Evolutionary conservation across 1,284 basidiomycete genomes (phyloP), one percentile per base, ranked within the genome.

Genomic region (Pyrrhoderma noxium): DNA sequence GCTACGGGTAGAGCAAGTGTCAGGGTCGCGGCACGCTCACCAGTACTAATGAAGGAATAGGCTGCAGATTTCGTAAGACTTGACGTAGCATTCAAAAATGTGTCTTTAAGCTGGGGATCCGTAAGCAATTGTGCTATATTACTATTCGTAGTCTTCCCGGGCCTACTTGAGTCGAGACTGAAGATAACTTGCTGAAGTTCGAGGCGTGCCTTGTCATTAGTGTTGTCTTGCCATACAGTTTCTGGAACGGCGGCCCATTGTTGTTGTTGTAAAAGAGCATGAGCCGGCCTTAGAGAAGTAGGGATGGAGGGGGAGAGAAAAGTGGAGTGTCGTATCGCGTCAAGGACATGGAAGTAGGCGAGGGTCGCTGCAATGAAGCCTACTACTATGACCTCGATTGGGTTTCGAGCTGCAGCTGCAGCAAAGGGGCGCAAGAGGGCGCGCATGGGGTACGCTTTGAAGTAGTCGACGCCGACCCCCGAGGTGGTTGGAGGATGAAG

Each of bases 151-250:
- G 18, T 4, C 43, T 45, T 51, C 13, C 31, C 25, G 57, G 64
- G 62, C 38, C 62, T 65, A 14, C 57, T 55, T 51, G 64, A 63
- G 53, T 79, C 76, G 18, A 77, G 66, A 8, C 74, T 70, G 59
- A 87, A 77, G 14, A 82, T 65, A 31, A 89, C 61, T 58, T 84
- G 82, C 64, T 85, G 80, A 27, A 88, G 61, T 58, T 86, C 84
- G 31, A 85, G 57, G 4, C 69, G 67, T 13, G 67, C 59, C n/a
- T 66, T 60, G 3, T 16, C 21, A 22, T 39, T 22, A 19, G 60
- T 64, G 52, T 60, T 8, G 19, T 35, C 23, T 22, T 60, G 57
- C 82, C 80, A 82, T 2, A 69, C 70, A 18, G 66, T 66, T 46
- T 80, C 75, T 2, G 71, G 63, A 19, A 80, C 74, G 18, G 69